phyloP scores from a whole-genome alignment of 2,329 filamentous ascomycete genomes.

The Peltaster fructicola region DNA sequence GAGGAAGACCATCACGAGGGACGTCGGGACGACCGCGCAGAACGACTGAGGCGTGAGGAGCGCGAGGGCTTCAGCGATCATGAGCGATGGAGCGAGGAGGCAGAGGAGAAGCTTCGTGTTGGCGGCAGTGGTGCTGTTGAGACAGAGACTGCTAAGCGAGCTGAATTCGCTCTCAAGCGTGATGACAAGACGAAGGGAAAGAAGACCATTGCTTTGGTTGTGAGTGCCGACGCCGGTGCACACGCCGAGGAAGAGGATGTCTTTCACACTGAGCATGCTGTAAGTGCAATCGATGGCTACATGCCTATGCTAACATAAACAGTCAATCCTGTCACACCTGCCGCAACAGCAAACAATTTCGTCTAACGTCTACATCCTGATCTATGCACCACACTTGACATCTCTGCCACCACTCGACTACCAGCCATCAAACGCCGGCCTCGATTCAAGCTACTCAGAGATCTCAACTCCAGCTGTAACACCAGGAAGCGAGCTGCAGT shows the following conservation, averaged over 20 bases:
- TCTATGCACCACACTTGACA: conserved; percentile 64
- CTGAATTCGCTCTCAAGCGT: conserved; percentile 7
- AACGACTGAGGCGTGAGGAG: conserved; percentile 6
- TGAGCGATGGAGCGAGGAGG: conserved; percentile 84
- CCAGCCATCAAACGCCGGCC: conserved; percentile 34
- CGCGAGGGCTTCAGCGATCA: conserved; percentile 41
- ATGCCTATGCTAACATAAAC: conserved; percentile 1
- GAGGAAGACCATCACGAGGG: conserved; percentile 45
- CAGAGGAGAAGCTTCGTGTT: conserved; percentile 39
- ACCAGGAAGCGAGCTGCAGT: conserved; percentile 39
- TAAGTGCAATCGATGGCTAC: no score
- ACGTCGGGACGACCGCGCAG: conserved; percentile 25
- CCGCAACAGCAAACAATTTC: conserved; percentile 58
- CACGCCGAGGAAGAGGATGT: conserved; percentile 39
- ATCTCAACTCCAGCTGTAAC: conserved; percentile 53
- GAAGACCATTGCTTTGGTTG: conserved; percentile 73
- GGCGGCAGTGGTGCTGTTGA: conserved; percentile 9
- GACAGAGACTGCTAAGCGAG: conserved; percentile 10
- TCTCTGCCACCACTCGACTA: conserved; percentile 28
- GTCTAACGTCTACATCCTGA: conserved; percentile 69
- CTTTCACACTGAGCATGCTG: conserved; percentile 58
- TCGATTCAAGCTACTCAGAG: conserved; percentile 76
- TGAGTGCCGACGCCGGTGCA: conserved; percentile 56
- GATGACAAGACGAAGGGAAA: conserved; percentile 14
- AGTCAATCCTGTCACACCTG: conserved; percentile 68